Conservation (phyloP, 2,329 filamentous ascomycete species). For the Diaporthe vaccinii region DNA sequence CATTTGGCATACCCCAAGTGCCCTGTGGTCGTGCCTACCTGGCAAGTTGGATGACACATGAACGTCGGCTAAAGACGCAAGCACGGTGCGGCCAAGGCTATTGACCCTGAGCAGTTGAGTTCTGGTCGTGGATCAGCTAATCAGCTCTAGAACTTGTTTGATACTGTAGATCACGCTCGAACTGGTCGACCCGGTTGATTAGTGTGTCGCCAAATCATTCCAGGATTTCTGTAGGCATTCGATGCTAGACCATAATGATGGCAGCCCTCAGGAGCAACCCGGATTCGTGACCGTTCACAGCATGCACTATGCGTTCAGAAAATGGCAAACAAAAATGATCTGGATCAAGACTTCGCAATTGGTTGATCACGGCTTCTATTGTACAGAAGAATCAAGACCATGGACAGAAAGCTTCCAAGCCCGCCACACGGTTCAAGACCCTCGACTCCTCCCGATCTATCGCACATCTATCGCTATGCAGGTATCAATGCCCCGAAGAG, state of each 20-base stretch:
- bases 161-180: background rate
- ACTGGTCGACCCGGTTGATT: background rate
- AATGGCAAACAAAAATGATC: too few species aligned
- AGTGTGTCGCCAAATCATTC: rapidly evolving
- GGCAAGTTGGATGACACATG: too few species aligned
- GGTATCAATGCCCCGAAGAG: background rate
- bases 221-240: too few species aligned
- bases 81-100: background rate
- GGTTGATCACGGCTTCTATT: background rate
- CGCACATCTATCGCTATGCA: constrained; percentile 27
- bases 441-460: background rate
- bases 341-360: background rate
- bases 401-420: constrained; percentile 12
- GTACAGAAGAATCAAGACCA: constrained; percentile 2
- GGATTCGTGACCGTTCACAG: background rate
- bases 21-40: too few species aligned
- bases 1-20: too few species aligned
- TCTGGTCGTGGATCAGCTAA: background rate
- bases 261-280: too few species aligned
- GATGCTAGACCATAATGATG: background rate
- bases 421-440: background rate
- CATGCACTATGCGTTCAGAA: background rate
- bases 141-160: too few species aligned
- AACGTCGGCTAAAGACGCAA: too few species aligned
- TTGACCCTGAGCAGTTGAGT: background rate